phyloP scores from a whole-genome alignment of 192 early-diverging fungal genomes.

The Mortierella antarctica region DNA sequence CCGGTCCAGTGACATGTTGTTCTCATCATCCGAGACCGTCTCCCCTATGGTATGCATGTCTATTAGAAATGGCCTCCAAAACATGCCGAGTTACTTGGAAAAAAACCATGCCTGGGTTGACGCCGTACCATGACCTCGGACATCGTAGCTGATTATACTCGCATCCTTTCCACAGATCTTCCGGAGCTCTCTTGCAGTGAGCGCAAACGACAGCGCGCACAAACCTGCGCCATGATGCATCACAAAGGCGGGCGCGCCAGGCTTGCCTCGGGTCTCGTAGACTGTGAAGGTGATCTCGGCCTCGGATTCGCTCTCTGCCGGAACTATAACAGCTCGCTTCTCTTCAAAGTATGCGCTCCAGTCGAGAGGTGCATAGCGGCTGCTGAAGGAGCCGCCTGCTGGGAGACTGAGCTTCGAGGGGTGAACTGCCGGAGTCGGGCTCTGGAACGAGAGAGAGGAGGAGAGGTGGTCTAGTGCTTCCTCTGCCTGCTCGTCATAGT shows the following conservation, averaged over 20 bases:
- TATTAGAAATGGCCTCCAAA: background rate
- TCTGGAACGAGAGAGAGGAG: conserved; percentile 6
- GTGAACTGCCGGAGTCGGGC: conserved; percentile 28
- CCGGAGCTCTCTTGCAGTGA: conserved; percentile 65
- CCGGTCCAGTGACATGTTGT: conserved; percentile 64
- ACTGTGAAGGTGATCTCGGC: conserved; percentile 55
- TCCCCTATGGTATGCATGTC: conserved; percentile 30
- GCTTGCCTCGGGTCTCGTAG: conserved; percentile 50
- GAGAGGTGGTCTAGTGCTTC: conserved; percentile 1
- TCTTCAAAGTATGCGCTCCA: conserved; percentile 71
- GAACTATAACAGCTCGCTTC: conserved; percentile 37
- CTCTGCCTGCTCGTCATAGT: conserved; percentile 10
- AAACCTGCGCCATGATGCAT: conserved; percentile 88
- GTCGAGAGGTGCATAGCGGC: conserved; percentile 53
- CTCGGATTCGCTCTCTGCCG: conserved; percentile 14
- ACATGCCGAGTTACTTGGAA: background rate
- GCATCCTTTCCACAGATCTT: conserved; percentile 43
- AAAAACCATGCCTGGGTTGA: background rate
- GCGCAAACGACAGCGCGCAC: conserved; percentile 73
- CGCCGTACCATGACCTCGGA: conserved; percentile 79
- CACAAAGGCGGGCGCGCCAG: conserved; percentile 73
- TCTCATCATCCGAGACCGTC: conserved; percentile 59
- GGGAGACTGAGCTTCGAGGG: conserved; percentile 21
- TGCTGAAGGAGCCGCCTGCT: background rate
- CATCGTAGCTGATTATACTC: conserved; percentile 72